phyloP scores from a whole-genome alignment of 2,329 filamentous ascomycete species.

The Talaromyces sp. region DNA sequence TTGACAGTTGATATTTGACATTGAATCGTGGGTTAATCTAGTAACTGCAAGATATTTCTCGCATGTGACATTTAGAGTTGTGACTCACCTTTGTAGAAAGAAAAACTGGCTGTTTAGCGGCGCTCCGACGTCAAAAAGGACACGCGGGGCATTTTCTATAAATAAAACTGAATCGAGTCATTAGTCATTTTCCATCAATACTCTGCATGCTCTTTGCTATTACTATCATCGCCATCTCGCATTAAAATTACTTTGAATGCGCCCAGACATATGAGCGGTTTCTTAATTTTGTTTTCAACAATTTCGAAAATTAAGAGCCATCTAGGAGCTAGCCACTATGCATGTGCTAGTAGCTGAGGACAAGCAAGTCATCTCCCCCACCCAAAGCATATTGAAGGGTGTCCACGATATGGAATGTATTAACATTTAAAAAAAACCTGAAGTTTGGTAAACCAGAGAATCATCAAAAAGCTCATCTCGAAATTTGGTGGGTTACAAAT shows the following conservation, averaged over 20 bases:
- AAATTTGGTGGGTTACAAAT: neutral
- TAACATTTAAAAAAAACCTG: neutral
- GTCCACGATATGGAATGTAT: neutral
- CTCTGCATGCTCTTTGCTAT: neutral
- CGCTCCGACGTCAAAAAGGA: neutral
- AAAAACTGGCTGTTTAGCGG: neutral
- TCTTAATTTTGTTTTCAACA: too few relatives aligned
- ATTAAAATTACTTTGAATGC: neutral
- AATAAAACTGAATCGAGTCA: neutral
- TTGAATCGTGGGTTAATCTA: neutral
- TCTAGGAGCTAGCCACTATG: neutral
- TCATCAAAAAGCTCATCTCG: neutral
- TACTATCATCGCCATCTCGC: neutral
- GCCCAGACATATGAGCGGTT: too few relatives aligned
- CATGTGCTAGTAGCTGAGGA: neutral
- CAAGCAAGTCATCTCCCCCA: neutral
- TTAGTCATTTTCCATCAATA: neutral
- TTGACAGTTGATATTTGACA: neutral
- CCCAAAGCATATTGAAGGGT: neutral
- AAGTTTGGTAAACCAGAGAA: neutral
- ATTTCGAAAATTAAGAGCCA: neutral
- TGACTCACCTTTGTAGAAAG: too few relatives aligned
- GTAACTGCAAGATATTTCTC: neutral
- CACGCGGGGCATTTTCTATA: neutral
- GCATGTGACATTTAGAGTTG: neutral